phyloP scores from a whole-genome alignment of 78 protist genomes.

The Speleostelium caveatum region DNA sequence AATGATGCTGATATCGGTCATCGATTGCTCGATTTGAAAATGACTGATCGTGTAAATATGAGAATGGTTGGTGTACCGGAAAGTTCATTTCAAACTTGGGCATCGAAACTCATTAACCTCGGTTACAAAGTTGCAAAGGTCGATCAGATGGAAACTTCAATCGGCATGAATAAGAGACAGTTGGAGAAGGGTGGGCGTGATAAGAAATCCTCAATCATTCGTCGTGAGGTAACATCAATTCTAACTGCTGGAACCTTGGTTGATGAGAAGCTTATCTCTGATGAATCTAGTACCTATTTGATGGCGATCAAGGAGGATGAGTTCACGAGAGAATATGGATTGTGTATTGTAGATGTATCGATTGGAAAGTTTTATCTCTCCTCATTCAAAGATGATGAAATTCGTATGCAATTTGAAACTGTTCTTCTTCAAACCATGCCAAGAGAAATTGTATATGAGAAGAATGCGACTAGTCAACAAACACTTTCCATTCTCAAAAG shows the following conservation, averaged over 20 bases:
- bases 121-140: constrained; percentile 90
- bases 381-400: constrained; percentile 60
- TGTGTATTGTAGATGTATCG: constrained; percentile 84
- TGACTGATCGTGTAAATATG: constrained; percentile 89
- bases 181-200: constrained; percentile 40
- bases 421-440: constrained; percentile 72
- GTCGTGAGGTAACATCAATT: constrained; percentile 67
- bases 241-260: constrained; percentile 85
- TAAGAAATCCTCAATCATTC: constrained; percentile 67
- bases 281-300: constrained; percentile 36
- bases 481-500: constrained; percentile 25
- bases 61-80: constrained; percentile 93
- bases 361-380: constrained; percentile 63
- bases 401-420: constrained; percentile 67
- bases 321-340: constrained; percentile 31
- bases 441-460: constrained; percentile 60
- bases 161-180: constrained; percentile 44
- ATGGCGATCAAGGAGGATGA: constrained; percentile 69
- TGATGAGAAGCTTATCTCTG: constrained; percentile 60
- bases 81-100: constrained; percentile 79
- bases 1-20: constrained; percentile 93
- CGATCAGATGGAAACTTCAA: constrained; percentile 82
- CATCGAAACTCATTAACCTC: constrained; percentile 74
- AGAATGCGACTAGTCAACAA: background rate
- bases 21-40: constrained; percentile 84